Evolutionary conservation across 305 asterid genomes (phyloP).

Genomic region (Withania somnifera): DNA sequence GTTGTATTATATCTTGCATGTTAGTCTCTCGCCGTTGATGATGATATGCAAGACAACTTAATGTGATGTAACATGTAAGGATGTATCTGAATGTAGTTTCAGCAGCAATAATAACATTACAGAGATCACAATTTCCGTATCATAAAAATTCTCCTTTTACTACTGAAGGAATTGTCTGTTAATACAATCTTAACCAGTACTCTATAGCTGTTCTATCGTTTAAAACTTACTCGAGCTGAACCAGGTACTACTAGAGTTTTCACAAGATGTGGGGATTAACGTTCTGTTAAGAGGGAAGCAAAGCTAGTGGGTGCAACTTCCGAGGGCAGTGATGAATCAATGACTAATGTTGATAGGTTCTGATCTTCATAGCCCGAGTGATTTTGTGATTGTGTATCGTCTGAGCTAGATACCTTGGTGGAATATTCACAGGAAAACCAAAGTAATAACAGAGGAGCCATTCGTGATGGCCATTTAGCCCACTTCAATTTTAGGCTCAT

Average conservation of each 20-base stretch:
- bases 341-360: too few species aligned
- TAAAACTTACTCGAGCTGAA: not conserved
- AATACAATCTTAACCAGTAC: too few species aligned
- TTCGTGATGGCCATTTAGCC: not conserved
- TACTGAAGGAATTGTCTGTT: not conserved
- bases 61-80: conserved; percentile 2
- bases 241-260: not conserved
- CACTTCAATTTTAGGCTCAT: not conserved
- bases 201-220: too few species aligned
- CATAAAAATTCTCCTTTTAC: not conserved
- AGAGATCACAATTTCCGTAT: not conserved
- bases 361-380: not conserved
- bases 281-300: not conserved
- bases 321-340: too few species aligned
- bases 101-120: not conserved
- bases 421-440: not conserved
- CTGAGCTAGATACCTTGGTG: not conserved
- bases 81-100: conserved; percentile 1
- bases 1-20: conserved; percentile 17
- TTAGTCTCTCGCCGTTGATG: not conserved
- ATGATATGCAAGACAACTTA: not conserved
- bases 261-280: not conserved
- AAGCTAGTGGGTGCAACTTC: not conserved
- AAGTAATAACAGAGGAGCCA: not conserved
- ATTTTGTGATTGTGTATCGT: not conserved